phyloP scores from a whole-genome alignment of 148 eudicot species.

The Drosera capensis region DNA sequence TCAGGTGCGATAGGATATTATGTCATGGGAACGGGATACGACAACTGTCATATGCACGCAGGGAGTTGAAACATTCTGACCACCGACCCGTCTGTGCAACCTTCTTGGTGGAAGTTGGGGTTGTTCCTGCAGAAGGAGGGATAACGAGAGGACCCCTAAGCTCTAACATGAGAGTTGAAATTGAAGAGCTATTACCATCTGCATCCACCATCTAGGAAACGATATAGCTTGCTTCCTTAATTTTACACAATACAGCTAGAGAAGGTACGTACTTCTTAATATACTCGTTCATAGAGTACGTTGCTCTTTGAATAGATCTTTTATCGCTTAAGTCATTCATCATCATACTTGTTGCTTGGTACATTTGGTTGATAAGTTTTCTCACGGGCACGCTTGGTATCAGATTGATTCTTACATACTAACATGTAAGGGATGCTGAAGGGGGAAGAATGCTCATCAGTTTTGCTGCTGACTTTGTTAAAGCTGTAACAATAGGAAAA shows the following conservation, averaged over 20 bases:
- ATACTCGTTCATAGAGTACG: background rate
- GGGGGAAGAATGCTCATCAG: too few species aligned
- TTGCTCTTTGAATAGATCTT: too few species aligned
- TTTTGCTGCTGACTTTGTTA: too few species aligned
- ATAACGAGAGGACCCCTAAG: slow-evolving; percentile 1
- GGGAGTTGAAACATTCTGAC: slow-evolving; percentile 44
- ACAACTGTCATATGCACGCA: slow-evolving; percentile 36
- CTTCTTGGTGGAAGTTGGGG: slow-evolving; percentile 26
- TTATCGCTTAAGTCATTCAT: too few species aligned
- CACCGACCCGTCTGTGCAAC: slow-evolving; percentile 62
- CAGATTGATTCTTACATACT: too few species aligned
- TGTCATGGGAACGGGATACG: slow-evolving; percentile 49
- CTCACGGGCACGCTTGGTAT: too few species aligned
- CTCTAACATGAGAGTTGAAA: slow-evolving; percentile 21
- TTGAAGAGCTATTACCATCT: slow-evolving; percentile 20
- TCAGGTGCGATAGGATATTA: slow-evolving; percentile 70
- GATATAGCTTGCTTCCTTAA: too few species aligned
- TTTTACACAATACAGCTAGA: background rate
- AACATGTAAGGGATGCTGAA: too few species aligned
- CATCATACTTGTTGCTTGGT: too few species aligned
- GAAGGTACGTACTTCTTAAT: background rate
- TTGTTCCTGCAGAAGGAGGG: slow-evolving; percentile 6
- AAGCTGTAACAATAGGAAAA: too few species aligned
- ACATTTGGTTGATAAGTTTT: too few species aligned
- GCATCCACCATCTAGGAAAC: background rate